Base-by-base conservation (phyloP, 2,329 filamentous ascomycete species). In the Passalora sequoiae region DNA sequence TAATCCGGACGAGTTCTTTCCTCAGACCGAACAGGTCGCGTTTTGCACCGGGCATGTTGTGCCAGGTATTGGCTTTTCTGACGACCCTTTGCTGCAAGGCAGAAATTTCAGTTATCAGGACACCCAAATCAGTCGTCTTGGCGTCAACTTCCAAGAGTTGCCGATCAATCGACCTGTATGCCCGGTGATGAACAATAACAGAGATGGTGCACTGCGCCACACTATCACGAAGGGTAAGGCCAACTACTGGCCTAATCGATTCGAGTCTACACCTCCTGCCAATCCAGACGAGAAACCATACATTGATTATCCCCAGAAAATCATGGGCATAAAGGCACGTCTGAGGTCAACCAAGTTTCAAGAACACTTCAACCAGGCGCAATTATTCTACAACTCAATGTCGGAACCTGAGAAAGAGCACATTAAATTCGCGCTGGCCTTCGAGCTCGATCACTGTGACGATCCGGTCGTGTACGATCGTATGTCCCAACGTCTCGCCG, bases 11-110 rank as follows among this genome's bases (percentile, higher is more conserved):
- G 86, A 94, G 60, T 92, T 77, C 69, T 92, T 92, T 66, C 73
- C 86, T 0, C 78, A 92, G 64, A 88, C 82, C 0, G 87, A 94
- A 68, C 87, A 94, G 65, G 78, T 81, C 1, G 86, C 86, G 1
- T 94, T 92, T 65, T 89, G 83, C 59, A 91, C 87, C 1, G 76
- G 79, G 43, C 86, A 94, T 54, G 69, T 92, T 37, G 83, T 92
- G 0, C 84, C 84, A 0, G 86, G 86, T 17, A 83, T 89, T 46
- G 84, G 84, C 10, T 83, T 84, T 60, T 85, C 83, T 0, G 79
- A 89, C 47, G 86, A 89, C 49, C 85, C 85, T 2, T 73, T 89
- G 2, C 66, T 79, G 3, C 83, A 89, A 60, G 85, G 84, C 22
- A 79, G 85, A 24, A 89, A 87, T 68, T 79, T 79, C 61, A 75